phyloP scores from a whole-genome alignment of 805 yeast species.

The Middelhovenomyces tepae region DNA sequence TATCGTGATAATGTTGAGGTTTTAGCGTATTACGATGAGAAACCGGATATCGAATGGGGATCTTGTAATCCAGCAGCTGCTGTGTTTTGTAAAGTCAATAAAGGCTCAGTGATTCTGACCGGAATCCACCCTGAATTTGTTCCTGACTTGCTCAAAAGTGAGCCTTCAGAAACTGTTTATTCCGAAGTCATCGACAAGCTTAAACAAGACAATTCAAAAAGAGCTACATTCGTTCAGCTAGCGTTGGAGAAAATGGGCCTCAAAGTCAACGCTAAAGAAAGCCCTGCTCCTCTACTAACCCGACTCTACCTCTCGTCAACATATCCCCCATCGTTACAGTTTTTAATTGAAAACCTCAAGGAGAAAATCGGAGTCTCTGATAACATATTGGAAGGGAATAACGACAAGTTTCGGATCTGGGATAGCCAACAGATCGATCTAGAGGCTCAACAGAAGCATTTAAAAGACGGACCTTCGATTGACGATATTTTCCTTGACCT shows the following conservation, averaged over 20 bases:
- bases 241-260: constrained; percentile 56
- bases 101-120: constrained; percentile 65
- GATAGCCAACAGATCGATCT: constrained; percentile 9
- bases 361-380: constrained; percentile 31
- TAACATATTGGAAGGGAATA: constrained; percentile 39
- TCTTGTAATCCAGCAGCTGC: constrained; percentile 52
- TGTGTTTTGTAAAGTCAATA: constrained; percentile 56
- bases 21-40: constrained; percentile 57
- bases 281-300: constrained; percentile 55
- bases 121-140: constrained; percentile 93
- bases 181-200: constrained; percentile 34
- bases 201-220: constrained; percentile 33
- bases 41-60: constrained; percentile 41
- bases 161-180: constrained; percentile 24
- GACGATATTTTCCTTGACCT: constrained; percentile 34
- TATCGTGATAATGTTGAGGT: constrained; percentile 48
- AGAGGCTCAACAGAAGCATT: constrained; percentile 4
- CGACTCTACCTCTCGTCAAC: constrained; percentile 51
- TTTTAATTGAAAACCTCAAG: constrained; percentile 29
- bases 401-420: constrained; percentile 45
- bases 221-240: constrained; percentile 49
- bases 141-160: constrained; percentile 33
- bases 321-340: constrained; percentile 23
- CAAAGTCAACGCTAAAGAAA: constrained; percentile 47
- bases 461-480: constrained; percentile 3